A percentile compares a stretch with the other conserved stretches of the same genome.
phyloP scores from a whole-genome alignment of 2,329 filamentous ascomycete genomes.

The Fusarium proliferatum region DNA sequence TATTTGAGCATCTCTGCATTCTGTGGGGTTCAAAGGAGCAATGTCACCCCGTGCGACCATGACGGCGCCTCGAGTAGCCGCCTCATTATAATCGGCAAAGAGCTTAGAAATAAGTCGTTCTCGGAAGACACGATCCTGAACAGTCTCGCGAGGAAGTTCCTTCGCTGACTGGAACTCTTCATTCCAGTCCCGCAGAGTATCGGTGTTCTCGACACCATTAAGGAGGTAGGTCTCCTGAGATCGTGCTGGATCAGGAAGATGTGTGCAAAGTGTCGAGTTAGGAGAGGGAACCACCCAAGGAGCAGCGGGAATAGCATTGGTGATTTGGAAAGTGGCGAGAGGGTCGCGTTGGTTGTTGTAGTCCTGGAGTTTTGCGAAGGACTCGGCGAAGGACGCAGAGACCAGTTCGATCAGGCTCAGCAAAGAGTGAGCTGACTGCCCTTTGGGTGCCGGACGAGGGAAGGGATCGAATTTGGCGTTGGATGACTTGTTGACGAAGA shows the following conservation, averaged over 20 bases:
- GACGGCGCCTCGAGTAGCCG: constrained; percentile 89
- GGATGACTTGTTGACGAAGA: constrained; percentile 96
- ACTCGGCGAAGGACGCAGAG: constrained; percentile 82
- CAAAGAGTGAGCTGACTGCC: constrained; percentile 83
- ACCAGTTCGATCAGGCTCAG: constrained; percentile 81
- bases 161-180: constrained; percentile 98
- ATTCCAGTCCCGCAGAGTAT: constrained; percentile 97
- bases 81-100: constrained; percentile 97
- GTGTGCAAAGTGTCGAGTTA: constrained; percentile 71
- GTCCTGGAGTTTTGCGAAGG: constrained; percentile 84
- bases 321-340: constrained; percentile 92
- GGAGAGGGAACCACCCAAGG: constrained; percentile 88
- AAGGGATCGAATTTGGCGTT: constrained; percentile 95
- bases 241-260: constrained; percentile 85
- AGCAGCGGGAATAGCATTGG: constrained; percentile 90
- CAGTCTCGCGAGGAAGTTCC: constrained; percentile 90
- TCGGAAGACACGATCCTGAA: constrained; percentile 95
- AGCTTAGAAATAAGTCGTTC: constrained; percentile 95
- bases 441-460: constrained; percentile 82
- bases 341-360: constrained; percentile 88
- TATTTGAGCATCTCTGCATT: constrained; percentile 92
- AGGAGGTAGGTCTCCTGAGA: constrained; percentile 94
- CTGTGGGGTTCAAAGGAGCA: constrained; percentile 92
- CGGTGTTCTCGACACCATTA: constrained; percentile 90
- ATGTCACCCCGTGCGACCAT: constrained; percentile 94